phyloP scores from a whole-genome alignment of 768 basidiomycete species.

The Austroboletus eburneus region DNA sequence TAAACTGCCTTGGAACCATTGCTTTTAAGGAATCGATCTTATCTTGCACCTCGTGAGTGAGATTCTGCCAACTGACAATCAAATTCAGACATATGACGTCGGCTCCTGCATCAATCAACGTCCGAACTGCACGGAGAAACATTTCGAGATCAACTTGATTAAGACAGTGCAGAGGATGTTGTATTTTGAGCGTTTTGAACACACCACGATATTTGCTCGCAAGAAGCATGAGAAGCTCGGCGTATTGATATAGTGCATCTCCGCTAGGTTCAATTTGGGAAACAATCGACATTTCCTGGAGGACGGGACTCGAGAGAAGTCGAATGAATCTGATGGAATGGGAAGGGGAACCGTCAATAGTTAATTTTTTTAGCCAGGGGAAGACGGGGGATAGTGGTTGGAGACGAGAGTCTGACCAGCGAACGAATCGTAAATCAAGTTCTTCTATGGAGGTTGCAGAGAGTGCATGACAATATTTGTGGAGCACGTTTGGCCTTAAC shows the following conservation, averaged over 20 bases:
- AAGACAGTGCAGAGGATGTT: constrained; percentile 15
- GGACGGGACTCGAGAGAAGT: constrained; percentile 14
- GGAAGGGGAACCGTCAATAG: constrained; percentile 17
- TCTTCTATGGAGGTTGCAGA: constrained; percentile 17
- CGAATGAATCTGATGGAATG: constrained; percentile 22
- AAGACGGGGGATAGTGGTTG: constrained; percentile 18
- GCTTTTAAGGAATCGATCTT: constrained; percentile 21
- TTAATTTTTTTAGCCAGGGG: constrained; percentile 18
- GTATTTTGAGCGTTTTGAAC: constrained; percentile 17
- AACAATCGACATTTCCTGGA: constrained; percentile 15
- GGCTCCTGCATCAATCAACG: constrained; percentile 12
- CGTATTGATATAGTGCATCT: constrained; percentile 9
- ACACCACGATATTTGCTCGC: constrained; percentile 21
- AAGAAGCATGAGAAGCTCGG: constrained; percentile 16
- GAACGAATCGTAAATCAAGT: constrained; percentile 22
- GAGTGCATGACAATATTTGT: constrained; percentile 21
- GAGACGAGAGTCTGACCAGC: constrained; percentile 20
- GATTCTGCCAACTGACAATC: constrained; percentile 14
- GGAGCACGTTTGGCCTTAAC: constrained; percentile 20
- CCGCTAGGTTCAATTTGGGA: constrained; percentile 14
- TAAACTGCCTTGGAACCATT: constrained; percentile 11
- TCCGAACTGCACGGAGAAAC: constrained; percentile 17
- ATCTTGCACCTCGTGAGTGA: constrained; percentile 17
- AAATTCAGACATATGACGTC: constrained; percentile 11
- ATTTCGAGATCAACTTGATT: constrained; percentile 12